phyloP scores from a whole-genome alignment of 768 basidiomycete genomes.

The Leccinellum rugosiceps region DNA sequence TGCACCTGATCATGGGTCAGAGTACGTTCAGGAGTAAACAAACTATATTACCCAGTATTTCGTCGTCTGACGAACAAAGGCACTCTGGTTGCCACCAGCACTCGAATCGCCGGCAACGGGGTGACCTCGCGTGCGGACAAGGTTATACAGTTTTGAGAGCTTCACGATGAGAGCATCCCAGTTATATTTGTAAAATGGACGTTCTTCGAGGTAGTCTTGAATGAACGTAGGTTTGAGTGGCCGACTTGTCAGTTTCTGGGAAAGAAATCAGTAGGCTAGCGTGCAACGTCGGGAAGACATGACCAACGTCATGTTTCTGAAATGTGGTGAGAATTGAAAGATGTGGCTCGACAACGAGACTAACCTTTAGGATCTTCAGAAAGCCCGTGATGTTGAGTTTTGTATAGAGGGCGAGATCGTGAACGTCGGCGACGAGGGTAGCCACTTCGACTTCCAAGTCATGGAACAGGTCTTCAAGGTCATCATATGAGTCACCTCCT shows the following conservation, averaged over 20 bases:
- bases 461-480: slow-evolving; percentile 83
- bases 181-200: slow-evolving; percentile 95
- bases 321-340: slow-evolving; percentile 4
- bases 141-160: slow-evolving; percentile 90
- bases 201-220: slow-evolving; percentile 87
- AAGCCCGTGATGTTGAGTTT: slow-evolving; percentile 99
- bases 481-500: slow-evolving; percentile 59
- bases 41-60: slow-evolving; percentile 90
- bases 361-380: slow-evolving; percentile 94
- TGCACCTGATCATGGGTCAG: slow-evolving; percentile 52
- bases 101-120: slow-evolving; percentile 91
- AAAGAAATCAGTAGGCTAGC: slow-evolving; percentile 8
- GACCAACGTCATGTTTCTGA: slow-evolving; percentile 88
- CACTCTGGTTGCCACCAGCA: slow-evolving; percentile 93
- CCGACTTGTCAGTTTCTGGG: slow-evolving; percentile 87
- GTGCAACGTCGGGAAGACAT: background rate
- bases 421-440: slow-evolving; percentile 88
- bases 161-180: slow-evolving; percentile 97
- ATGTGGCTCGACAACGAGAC: slow-evolving; percentile 8
- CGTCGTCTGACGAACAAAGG: slow-evolving; percentile 97
- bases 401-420: slow-evolving; percentile 88
- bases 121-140: slow-evolving; percentile 92
- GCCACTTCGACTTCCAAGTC: slow-evolving; percentile 92
- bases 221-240: slow-evolving; percentile 85
- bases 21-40: background rate